These are phyloP conservation scores for Neurospora sp. DNA, from an alignment of 495 filamentous ascomycete genomes.

Conservation along the genomic window DNA sequence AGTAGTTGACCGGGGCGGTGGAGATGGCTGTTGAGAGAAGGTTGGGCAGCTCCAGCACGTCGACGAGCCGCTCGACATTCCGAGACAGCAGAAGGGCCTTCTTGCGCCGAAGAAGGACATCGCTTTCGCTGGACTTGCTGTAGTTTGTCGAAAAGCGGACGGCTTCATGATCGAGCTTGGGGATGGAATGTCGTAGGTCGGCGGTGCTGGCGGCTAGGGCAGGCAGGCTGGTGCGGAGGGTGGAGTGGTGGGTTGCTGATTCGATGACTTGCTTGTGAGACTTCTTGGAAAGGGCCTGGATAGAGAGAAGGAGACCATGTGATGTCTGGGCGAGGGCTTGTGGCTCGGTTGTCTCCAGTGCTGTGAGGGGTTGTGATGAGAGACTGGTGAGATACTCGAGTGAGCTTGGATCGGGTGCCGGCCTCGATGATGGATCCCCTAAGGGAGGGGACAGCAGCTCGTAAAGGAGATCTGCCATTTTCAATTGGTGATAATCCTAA, in stretches of 20 bases:
- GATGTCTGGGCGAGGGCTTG: conserved; percentile 70
- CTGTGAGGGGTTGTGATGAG: conserved; percentile 64
- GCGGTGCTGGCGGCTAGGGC: conserved; percentile 52
- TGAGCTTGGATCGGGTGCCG: conserved; percentile 54
- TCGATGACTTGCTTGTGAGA: conserved; percentile 83
- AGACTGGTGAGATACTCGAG: conserved; percentile 72
- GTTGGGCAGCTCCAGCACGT: conserved; percentile 85
- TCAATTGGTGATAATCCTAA: neutral
- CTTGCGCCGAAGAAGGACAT: conserved; percentile 62
- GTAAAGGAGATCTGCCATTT: conserved; percentile 26
- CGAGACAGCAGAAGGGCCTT: conserved; percentile 76
- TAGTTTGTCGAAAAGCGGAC: conserved; percentile 76
- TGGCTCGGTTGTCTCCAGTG: conserved; percentile 64
- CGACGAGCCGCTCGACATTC: conserved; percentile 82
- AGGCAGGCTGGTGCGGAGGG: conserved; percentile 56
- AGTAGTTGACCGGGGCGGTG: conserved; percentile 54
- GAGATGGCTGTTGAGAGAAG: conserved; percentile 57
- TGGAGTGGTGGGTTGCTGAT: conserved; percentile 66
- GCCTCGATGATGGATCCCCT: conserved; percentile 6
- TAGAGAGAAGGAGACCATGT: conserved; percentile 72
- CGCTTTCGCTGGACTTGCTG: conserved; percentile 58
- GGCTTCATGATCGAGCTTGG: conserved; percentile 68
- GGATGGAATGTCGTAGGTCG: conserved; percentile 60
- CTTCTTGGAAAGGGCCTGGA: conserved; percentile 81
- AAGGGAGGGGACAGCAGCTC: conserved; percentile 16